A percentile compares a stretch with the other conserved stretches of the same genome.
These are phyloP conservation scores for Tylopilus subfusipes DNA, from an alignment of 768 basidiomycete genomes.

Conservation along the genomic window DNA sequence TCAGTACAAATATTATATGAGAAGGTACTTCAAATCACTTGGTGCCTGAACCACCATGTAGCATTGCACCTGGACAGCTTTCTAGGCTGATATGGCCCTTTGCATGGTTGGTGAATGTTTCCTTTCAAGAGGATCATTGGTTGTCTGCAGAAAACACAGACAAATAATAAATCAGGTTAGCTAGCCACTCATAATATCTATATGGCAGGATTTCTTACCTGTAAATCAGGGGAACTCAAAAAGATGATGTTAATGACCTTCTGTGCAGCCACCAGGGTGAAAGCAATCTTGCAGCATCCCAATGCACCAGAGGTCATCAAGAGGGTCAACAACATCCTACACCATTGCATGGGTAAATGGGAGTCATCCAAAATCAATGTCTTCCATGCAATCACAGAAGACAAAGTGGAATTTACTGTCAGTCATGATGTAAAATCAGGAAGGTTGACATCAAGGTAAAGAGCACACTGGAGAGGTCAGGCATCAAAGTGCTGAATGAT, in stretches of 20 bases:
- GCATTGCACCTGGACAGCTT: conserved; percentile 31
- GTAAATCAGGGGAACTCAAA: too few relatives aligned
- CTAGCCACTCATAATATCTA: too few relatives aligned
- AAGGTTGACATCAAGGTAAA: neutral
- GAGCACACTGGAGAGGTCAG: neutral
- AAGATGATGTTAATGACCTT: too few relatives aligned
- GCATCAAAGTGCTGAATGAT: neutral
- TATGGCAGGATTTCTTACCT: too few relatives aligned
- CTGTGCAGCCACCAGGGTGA: too few relatives aligned
- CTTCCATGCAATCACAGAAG: neutral
- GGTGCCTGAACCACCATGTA: conserved; percentile 32
- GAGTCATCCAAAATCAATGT: neutral
- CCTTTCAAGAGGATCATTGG: conserved; percentile 31
- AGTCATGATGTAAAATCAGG: too few relatives aligned
- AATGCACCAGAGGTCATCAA: neutral
- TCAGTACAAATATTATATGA: conserved; percentile 24
- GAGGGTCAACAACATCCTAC: neutral
- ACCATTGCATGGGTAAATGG: neutral
- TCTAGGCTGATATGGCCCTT: conserved; percentile 29
- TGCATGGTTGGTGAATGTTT: conserved; percentile 36
- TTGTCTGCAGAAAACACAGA: conserved; percentile 20
- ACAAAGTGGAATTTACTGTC: neutral
- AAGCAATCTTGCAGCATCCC: too few relatives aligned
- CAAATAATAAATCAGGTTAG: neutral
- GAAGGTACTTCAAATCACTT: conserved; percentile 23